These are phyloP conservation scores for Fusarium continuum DNA, from an alignment of 2,329 filamentous ascomycete genomes.

Conservation along the genomic window DNA sequence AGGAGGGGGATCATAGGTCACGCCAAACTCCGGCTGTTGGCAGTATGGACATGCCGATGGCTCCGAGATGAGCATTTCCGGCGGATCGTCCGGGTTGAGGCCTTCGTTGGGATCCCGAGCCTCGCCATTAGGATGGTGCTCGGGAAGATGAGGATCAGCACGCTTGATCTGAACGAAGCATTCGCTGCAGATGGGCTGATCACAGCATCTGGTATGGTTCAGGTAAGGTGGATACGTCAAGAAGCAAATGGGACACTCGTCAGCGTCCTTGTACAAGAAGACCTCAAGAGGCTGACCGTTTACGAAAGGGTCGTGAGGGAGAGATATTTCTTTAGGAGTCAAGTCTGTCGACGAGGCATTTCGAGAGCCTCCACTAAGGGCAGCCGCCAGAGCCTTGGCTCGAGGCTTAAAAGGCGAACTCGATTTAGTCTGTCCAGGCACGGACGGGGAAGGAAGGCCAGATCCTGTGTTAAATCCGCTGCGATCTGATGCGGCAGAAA, in stretches of 20 bases:
- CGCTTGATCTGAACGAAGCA: constrained; percentile 99
- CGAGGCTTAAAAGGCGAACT: constrained; percentile 78
- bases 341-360: constrained; percentile 78
- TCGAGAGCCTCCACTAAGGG: constrained; percentile 77
- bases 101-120: constrained; percentile 49
- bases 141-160: constrained; percentile 87
- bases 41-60: constrained; percentile 95
- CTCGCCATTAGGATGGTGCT: constrained; percentile 69
- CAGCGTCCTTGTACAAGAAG: constrained; percentile 89
- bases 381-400: constrained; percentile 87
- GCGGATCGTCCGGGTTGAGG: constrained; percentile 58
- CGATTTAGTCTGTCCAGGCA: constrained; percentile 48
- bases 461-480: constrained; percentile 70
- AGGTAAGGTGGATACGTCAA: constrained; percentile 94
- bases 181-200: constrained; percentile 96
- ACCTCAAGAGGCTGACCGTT: constrained; percentile 96
- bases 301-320: constrained; percentile 85
- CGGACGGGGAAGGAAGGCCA: constrained; percentile 58
- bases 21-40: constrained; percentile 91
- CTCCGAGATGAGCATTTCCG: constrained; percentile 83
- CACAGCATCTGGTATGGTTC: constrained; percentile 93
- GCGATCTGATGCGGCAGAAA: constrained; percentile 80
- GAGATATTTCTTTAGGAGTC: constrained; percentile 77
- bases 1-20: constrained; percentile 90
- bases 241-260: constrained; percentile 96